Evolutionary conservation across 2,329 filamentous ascomycete species (phyloP).

Genomic region (Colletotrichum liaoningense): DNA sequence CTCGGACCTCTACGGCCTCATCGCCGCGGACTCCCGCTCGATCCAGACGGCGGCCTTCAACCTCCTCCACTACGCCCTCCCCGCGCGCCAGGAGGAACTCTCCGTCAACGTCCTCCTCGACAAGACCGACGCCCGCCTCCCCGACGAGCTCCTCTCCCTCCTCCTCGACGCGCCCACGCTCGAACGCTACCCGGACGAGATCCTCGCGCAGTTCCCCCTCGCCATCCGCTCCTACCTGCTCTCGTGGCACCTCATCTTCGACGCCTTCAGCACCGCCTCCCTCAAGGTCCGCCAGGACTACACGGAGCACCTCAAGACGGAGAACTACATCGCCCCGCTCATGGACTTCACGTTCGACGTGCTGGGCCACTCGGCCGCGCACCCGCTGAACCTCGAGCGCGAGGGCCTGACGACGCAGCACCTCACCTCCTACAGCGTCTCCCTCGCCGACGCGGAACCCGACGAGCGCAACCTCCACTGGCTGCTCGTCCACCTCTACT

Average conservation of each 20-base stretch:
- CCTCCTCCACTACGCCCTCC: constrained; percentile 84
- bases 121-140: constrained; percentile 77
- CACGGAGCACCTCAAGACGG: constrained; percentile 80
- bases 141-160: constrained; percentile 86
- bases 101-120: constrained; percentile 82
- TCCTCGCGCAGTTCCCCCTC: constrained; percentile 76
- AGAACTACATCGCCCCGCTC: constrained; percentile 74
- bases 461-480: constrained; percentile 83
- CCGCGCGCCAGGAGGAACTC: constrained; percentile 80
- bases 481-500: constrained; percentile 88
- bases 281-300: constrained; percentile 88
- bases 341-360: constrained; percentile 87
- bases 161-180: constrained; percentile 82
- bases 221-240: constrained; percentile 83
- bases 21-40: constrained; percentile 79
- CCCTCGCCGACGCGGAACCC: constrained; percentile 65
- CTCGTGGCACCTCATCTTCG: constrained; percentile 91
- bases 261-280: constrained; percentile 82
- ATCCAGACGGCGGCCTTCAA: constrained; percentile 86
- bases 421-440: constrained; percentile 65
- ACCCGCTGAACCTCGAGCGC: constrained; percentile 79
- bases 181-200: constrained; percentile 73
- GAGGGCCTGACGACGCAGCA: constrained; percentile 69
- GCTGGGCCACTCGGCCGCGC: constrained; percentile 80
- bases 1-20: constrained; percentile 77